A percentile compares a stretch with the other conserved stretches of the same genome.
phyloP scores from a whole-genome alignment of 768 basidiomycete genomes.

The Mycena crocata region DNA sequence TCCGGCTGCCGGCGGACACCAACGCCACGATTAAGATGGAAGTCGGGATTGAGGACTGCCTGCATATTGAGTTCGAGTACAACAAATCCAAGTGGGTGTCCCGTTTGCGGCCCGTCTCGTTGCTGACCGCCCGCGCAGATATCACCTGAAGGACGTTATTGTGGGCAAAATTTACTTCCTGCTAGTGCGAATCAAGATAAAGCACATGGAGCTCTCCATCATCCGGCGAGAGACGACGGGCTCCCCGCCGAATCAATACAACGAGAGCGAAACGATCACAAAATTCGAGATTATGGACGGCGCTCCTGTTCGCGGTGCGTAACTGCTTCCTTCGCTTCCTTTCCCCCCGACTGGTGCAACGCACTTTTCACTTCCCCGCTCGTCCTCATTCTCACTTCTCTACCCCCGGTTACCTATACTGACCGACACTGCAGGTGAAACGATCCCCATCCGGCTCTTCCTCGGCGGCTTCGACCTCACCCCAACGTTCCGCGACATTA shows the following conservation, averaged over 20 bases:
- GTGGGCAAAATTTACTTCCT: constrained; percentile 99
- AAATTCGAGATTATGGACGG: constrained; percentile 99
- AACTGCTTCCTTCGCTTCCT: neutral
- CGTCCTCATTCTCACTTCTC: too few relatives aligned
- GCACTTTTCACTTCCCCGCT: neutral
- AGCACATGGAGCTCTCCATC: constrained; percentile 99
- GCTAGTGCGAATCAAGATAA: constrained; percentile 98
- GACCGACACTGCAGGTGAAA: constrained; percentile 76
- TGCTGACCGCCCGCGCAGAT: constrained; percentile 60
- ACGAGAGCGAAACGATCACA: constrained; percentile 98
- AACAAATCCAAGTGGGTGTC: constrained; percentile 94
- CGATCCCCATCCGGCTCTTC: constrained; percentile 97
- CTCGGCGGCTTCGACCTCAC: constrained; percentile 98
- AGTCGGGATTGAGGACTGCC: constrained; percentile 98
- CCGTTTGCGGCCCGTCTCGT: constrained; percentile 2
- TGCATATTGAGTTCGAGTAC: constrained; percentile 99
- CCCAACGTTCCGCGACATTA: constrained; percentile 98
- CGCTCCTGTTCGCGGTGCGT: constrained; percentile 91
- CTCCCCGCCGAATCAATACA: constrained; percentile 98
- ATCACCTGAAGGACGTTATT: constrained; percentile 98
- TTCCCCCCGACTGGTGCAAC: too few relatives aligned
- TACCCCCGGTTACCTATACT: neutral
- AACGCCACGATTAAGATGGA: constrained; percentile 99
- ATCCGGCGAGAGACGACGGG: constrained; percentile 98
- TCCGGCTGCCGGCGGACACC: constrained; percentile 97